Percentiles rank a stretch among this genome's conserved stretches.
Conservation (phyloP, 1,284 basidiomycete genomes). For the Inonotus hispidus region DNA sequence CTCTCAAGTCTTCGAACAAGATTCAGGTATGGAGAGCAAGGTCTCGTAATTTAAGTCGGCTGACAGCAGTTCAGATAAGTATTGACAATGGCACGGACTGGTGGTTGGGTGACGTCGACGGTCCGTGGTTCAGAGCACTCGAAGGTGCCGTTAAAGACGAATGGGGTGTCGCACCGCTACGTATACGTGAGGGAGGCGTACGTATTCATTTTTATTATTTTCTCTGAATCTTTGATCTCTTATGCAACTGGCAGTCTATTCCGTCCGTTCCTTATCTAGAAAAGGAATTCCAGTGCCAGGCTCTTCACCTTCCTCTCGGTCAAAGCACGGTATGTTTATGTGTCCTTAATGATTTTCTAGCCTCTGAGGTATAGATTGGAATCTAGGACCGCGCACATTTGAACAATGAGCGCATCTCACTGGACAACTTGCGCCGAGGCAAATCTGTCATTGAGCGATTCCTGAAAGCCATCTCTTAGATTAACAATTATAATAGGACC, state of each 20-base stretch:
- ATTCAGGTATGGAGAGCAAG: slow-evolving; percentile 46
- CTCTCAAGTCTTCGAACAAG: slow-evolving; percentile 62
- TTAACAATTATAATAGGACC: not conserved
- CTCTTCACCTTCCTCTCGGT: slow-evolving; percentile 86
- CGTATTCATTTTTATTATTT: slow-evolving; percentile 12
- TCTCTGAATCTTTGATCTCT: not conserved
- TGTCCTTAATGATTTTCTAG: not conserved
- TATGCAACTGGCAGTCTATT: slow-evolving; percentile 53
- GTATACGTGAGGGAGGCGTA: slow-evolving; percentile 92
- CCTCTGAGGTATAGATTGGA: not conserved
- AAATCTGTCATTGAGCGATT: slow-evolving; percentile 73
- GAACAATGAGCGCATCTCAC: slow-evolving; percentile 79
- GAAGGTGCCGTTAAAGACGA: slow-evolving; percentile 79
- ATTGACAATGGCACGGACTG: slow-evolving; percentile 88
- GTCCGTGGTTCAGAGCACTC: slow-evolving; percentile 79
- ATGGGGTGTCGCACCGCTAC: slow-evolving; percentile 80
- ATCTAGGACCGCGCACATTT: slow-evolving; percentile 78
- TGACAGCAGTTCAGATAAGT: slow-evolving; percentile 45
- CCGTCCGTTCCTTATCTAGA: slow-evolving; percentile 92
- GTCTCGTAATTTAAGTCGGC: not conserved
- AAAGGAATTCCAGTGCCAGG: slow-evolving; percentile 79
- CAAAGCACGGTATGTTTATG: slow-evolving; percentile 65
- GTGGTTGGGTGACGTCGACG: slow-evolving; percentile 89
- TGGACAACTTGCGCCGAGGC: slow-evolving; percentile 70
- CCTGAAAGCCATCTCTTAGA: slow-evolving; percentile 38